Evolutionary conservation across 805 yeast species (phyloP).

Genomic region (Suhomyces kilbournensis): DNA sequence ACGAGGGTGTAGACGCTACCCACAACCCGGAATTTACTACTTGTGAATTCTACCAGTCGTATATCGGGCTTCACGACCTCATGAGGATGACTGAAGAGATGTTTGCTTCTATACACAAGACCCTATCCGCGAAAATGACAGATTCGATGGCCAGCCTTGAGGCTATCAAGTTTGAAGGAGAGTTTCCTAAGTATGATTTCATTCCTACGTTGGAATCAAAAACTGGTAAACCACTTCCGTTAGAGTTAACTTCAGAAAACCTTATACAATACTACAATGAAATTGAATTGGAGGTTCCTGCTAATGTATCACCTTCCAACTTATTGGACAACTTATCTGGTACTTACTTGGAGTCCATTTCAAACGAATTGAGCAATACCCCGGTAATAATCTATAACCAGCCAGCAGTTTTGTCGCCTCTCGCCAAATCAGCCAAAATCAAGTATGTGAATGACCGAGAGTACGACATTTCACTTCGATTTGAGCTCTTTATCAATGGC

Average conservation of each 20-base stretch:
- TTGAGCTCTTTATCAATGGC: constrained; percentile 80
- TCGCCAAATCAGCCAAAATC: constrained; percentile 63
- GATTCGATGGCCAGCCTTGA: background rate
- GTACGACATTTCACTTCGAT: constrained; percentile 59
- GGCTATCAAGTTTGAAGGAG: constrained; percentile 21
- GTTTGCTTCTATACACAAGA: constrained; percentile 39
- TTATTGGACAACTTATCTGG: constrained; percentile 65
- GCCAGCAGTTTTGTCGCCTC: constrained; percentile 82
- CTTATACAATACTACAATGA: constrained; percentile 40
- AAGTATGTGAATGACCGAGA: constrained; percentile 18
- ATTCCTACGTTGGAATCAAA: constrained; percentile 56
- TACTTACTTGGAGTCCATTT: constrained; percentile 61
- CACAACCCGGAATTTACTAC: constrained; percentile 94
- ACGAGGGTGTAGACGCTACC: constrained; percentile 89
- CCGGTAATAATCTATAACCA: constrained; percentile 82
- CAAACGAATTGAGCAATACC: constrained; percentile 28
- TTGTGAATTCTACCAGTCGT: constrained; percentile 83
- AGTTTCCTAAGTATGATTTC: constrained; percentile 53
- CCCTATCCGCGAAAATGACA: constrained; percentile 16
- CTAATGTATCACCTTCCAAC: constrained; percentile 49
- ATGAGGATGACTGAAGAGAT: constrained; percentile 62
- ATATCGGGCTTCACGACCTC: constrained; percentile 61
- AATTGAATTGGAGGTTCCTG: constrained; percentile 37
- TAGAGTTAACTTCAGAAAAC: constrained; percentile 34
- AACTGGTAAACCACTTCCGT: constrained; percentile 52